phyloP scores from a whole-genome alignment of 345 rosid species.

The Populus ilicifolia region DNA sequence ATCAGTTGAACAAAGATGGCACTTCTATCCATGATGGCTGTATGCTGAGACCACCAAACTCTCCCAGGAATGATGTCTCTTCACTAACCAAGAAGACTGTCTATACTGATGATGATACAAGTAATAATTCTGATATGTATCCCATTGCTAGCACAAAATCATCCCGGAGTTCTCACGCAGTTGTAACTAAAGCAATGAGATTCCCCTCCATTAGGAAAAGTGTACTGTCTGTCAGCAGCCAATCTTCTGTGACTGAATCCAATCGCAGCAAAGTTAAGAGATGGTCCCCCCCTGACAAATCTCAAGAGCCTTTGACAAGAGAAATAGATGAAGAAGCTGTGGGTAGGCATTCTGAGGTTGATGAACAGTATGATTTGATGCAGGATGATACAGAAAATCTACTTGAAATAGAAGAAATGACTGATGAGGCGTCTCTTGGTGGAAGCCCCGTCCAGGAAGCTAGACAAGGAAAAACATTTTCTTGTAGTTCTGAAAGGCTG shows the following conservation, averaged over 20 bases:
- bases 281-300: conserved; percentile 30
- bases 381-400: conserved; percentile 30
- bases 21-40: conserved; percentile 20
- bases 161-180: conserved; percentile 14
- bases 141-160: conserved; percentile 19
- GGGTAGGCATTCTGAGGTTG: conserved; percentile 39
- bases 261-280: conserved; percentile 24
- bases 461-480: conserved; percentile 19
- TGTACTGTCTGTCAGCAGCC: conserved; percentile 19
- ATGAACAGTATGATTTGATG: conserved; percentile 37
- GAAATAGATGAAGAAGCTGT: conserved; percentile 36
- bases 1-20: conserved; percentile 24
- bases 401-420: conserved; percentile 32
- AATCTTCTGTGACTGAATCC: conserved; percentile 29
- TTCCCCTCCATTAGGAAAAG: conserved; percentile 39
- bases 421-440: conserved; percentile 24
- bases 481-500: conserved; percentile 29
- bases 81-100: conserved; percentile 32
- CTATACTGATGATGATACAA: conserved; percentile 14
- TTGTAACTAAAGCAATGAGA: conserved; percentile 31
- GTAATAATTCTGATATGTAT: conserved; percentile 20
- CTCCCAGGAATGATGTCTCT: conserved; percentile 30
- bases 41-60: conserved; percentile 25
- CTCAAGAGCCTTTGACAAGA: conserved; percentile 26
- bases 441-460: conserved; percentile 17